phyloP scores from a whole-genome alignment of 2,329 filamentous ascomycete genomes.

The Nigrospora osmanthi region DNA sequence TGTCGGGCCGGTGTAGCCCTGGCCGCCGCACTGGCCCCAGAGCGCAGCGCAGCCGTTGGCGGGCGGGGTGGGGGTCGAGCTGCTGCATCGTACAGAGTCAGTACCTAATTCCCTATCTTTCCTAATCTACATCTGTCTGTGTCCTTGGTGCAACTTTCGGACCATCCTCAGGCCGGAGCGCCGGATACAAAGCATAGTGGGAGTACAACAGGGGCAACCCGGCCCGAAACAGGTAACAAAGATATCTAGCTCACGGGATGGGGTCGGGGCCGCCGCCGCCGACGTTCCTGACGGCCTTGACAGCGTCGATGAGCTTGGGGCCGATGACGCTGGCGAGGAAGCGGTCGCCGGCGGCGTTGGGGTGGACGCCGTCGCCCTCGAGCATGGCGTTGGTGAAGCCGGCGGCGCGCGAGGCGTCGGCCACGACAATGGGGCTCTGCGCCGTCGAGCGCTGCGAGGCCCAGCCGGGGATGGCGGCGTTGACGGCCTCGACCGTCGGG shows the following conservation, averaged over 20 bases:
- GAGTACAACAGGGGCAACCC: too few relatives aligned
- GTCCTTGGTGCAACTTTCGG: too few relatives aligned
- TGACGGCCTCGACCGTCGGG: conserved; percentile 21
- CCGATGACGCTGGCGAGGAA: conserved; percentile 23
- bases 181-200: too few relatives aligned
- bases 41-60: conserved; percentile 14
- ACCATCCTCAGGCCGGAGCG: too few relatives aligned
- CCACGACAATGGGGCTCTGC: conserved; percentile 2
- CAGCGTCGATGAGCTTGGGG: conserved; percentile 20
- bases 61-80: background rate
- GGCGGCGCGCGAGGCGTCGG: conserved; percentile 13
- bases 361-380: conserved; percentile 28
- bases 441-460: background rate
- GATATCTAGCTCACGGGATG: too few relatives aligned
- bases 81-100: too few relatives aligned
- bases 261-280: background rate
- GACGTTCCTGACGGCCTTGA: conserved; percentile 7
- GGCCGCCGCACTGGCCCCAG: conserved; percentile 25
- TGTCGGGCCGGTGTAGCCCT: conserved; percentile 20
- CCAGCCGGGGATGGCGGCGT: conserved; percentile 23
- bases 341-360: conserved; percentile 23
- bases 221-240: too few relatives aligned
- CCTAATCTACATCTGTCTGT: too few relatives aligned
- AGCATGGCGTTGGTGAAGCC: conserved; percentile 15
- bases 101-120: too few relatives aligned